phyloP scores from a whole-genome alignment of 2,329 filamentous ascomycete genomes.

The Blastomyces emzantsi region DNA sequence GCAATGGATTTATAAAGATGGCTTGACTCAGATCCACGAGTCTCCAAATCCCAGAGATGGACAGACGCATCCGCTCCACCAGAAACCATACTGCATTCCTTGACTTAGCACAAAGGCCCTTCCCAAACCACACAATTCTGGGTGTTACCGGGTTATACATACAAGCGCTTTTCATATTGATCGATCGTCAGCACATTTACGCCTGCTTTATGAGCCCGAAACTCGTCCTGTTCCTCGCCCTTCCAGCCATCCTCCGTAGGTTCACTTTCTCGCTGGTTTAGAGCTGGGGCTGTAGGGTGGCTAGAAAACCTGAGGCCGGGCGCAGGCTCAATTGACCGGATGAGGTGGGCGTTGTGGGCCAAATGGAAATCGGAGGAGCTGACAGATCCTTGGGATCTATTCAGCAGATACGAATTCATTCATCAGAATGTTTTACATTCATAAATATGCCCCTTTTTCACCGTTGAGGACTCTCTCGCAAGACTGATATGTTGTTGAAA shows the following conservation, averaged over 20 bases:
- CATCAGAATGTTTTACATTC: conserved; percentile 36
- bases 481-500: not conserved
- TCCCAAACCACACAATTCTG: not conserved
- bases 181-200: conserved; percentile 74
- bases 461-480: not conserved
- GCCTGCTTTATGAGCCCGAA: conserved; percentile 61
- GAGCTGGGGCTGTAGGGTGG: conserved; percentile 31
- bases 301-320: conserved; percentile 63
- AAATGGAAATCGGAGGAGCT: conserved; percentile 55
- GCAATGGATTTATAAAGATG: conserved; percentile 47
- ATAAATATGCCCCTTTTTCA: not conserved
- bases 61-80: conserved; percentile 79
- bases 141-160: conserved; percentile 22
- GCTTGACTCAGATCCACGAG: conserved; percentile 41
- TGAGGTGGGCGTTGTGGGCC: conserved; percentile 55
- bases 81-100: conserved; percentile 56
- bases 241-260: conserved; percentile 11
- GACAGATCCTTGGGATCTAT: conserved; percentile 63
- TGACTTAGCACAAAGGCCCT: conserved; percentile 1
- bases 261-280: conserved; percentile 12
- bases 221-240: conserved; percentile 21
- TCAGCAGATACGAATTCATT: conserved; percentile 69
- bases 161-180: conserved; percentile 69
- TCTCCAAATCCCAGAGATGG: conserved; percentile 78
- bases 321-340: conserved; percentile 60